Conservation (phyloP, 345 rosid genomes). For the Adansonia digitata region DNA sequence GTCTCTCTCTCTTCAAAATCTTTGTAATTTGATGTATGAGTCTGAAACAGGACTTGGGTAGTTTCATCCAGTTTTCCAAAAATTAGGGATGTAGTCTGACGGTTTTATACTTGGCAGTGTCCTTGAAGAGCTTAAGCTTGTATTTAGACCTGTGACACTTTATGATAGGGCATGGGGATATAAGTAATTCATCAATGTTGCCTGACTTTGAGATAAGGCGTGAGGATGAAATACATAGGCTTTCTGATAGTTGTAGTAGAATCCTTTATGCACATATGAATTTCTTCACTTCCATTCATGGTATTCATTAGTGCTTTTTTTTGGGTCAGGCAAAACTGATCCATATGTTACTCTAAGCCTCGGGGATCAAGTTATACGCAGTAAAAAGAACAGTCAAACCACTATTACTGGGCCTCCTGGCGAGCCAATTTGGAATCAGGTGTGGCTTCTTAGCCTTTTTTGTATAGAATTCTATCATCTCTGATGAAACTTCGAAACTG, state of each 20-base stretch:
- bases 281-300: background rate
- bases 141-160: background rate
- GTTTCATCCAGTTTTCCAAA: background rate
- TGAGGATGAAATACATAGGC: background rate
- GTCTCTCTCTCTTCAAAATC: background rate
- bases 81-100: background rate
- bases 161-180: too few species aligned
- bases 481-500: background rate
- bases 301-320: slow-evolving; percentile 6
- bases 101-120: background rate
- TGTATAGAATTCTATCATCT: slow-evolving; percentile 13
- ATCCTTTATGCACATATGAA: slow-evolving; percentile 6
- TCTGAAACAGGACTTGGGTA: background rate
- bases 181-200: background rate
- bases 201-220: background rate
- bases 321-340: slow-evolving; percentile 81
- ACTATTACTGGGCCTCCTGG: slow-evolving; percentile 94
- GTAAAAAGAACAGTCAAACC: slow-evolving; percentile 97
- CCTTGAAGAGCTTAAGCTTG: background rate
- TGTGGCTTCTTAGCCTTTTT: slow-evolving; percentile 22
- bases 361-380: slow-evolving; percentile 82
- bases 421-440: slow-evolving; percentile 99
- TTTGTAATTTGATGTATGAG: background rate
- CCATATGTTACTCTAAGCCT: slow-evolving; percentile 82
- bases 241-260: background rate